Percentiles rank a stretch among this genome's conserved stretches.
Evolutionary conservation across 2,329 filamentous ascomycete genomes (phyloP).

Genomic region (Sphaerulina vaccinii): DNA sequence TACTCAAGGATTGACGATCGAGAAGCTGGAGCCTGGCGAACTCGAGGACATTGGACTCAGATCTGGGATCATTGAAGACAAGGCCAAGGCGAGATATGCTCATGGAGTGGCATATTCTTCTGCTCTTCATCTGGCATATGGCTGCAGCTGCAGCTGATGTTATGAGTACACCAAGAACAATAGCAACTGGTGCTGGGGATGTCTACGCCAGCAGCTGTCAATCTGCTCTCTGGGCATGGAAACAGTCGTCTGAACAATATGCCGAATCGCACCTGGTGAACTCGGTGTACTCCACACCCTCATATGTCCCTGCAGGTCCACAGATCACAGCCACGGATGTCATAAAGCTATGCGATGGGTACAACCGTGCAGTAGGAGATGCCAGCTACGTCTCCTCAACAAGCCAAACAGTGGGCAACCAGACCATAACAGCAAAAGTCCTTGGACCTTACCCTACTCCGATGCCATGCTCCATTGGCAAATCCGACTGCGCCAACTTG

Average conservation of each 20-base stretch:
- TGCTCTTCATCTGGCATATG: no score
- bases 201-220: slow-evolving; percentile 16
- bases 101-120: no score
- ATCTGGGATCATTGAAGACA: no score
- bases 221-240: slow-evolving; percentile 12
- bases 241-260: slow-evolving; percentile 6
- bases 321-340: slow-evolving; percentile 14
- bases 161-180: no score
- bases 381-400: slow-evolving; percentile 5
- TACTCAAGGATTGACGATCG: no score
- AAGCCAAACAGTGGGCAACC: slow-evolving; percentile 2
- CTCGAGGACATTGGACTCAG: no score
- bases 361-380: slow-evolving; percentile 24
- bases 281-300: no score
- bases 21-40: no score
- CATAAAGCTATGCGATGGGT: slow-evolving; percentile 28
- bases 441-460: slow-evolving; percentile 17
- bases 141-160: no score
- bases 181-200: neutral
- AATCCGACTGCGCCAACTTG: slow-evolving; percentile 13
- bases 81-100: no score
- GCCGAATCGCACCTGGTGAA: no score
- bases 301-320: no score
- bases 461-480: slow-evolving; percentile 19
- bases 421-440: slow-evolving; percentile 11